Percentiles rank a stretch among this genome's conserved stretches.
Evolutionary conservation across 2,329 filamentous ascomycete species (phyloP).

Genomic region (Penicillium vulpinum): DNA sequence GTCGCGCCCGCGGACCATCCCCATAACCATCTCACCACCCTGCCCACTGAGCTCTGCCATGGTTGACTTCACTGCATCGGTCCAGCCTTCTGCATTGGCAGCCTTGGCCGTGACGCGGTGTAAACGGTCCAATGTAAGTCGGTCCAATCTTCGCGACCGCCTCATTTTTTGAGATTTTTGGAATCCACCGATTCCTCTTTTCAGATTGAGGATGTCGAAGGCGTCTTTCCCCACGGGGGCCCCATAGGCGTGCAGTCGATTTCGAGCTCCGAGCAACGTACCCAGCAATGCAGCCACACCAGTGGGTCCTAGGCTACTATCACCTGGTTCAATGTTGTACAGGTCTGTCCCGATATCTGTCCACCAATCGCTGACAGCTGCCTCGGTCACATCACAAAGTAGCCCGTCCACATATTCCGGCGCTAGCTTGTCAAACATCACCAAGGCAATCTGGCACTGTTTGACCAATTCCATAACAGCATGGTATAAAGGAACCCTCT

Average conservation of each 20-base stretch:
- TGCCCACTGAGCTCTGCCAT: slow-evolving; percentile 92
- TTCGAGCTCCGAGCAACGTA: slow-evolving; percentile 84
- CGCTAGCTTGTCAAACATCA: slow-evolving; percentile 84
- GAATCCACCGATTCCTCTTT: slow-evolving; percentile 81
- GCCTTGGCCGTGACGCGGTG: slow-evolving; percentile 86
- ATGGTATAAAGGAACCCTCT: slow-evolving; percentile 73
- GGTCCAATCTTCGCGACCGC: slow-evolving; percentile 75
- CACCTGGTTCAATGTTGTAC: slow-evolving; percentile 87
- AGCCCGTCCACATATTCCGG: slow-evolving; percentile 87
- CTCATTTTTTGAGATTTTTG: slow-evolving; percentile 85
- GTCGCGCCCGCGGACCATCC: slow-evolving; percentile 84
- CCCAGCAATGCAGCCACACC: slow-evolving; percentile 87
- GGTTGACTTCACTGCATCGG: slow-evolving; percentile 90
- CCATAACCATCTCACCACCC: slow-evolving; percentile 89
- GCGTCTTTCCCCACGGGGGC: slow-evolving; percentile 86
- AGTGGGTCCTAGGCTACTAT: slow-evolving; percentile 88
- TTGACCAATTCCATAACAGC: slow-evolving; percentile 87
- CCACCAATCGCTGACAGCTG: slow-evolving; percentile 93
- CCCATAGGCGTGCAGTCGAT: slow-evolving; percentile 80
- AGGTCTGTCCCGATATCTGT: slow-evolving; percentile 86
- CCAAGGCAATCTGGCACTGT: slow-evolving; percentile 83
- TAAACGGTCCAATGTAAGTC: slow-evolving; percentile 76
- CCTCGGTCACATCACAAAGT: slow-evolving; percentile 90
- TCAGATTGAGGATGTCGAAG: slow-evolving; percentile 80
- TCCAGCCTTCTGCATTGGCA: slow-evolving; percentile 85